These are phyloP conservation scores for Tuber umbilicatum DNA, from an alignment of 495 filamentous ascomycete species.

Conservation along the genomic window DNA sequence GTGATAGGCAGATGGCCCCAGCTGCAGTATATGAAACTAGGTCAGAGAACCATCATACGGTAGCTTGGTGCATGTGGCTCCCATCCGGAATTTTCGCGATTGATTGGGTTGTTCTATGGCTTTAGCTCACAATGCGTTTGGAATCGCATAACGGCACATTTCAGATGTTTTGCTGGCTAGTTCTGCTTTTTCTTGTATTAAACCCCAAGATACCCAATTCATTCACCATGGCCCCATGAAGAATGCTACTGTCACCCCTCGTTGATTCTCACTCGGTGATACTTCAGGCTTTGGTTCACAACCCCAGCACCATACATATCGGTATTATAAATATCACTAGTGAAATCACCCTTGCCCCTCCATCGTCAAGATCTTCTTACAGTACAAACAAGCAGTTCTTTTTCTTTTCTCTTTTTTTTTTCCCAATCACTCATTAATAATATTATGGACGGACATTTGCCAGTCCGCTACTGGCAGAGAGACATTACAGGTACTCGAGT, in stretches of 20 bases:
- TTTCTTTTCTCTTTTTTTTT: background rate
- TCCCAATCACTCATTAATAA: background rate
- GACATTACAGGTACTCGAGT: no score
- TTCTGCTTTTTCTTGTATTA: background rate
- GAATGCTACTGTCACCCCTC: background rate
- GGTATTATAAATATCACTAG: no score
- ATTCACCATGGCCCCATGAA: background rate
- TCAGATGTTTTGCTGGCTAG: background rate
- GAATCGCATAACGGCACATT: background rate
- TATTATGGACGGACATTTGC: background rate
- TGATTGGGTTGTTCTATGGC: background rate
- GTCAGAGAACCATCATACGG: background rate
- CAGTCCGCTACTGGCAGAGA: background rate
- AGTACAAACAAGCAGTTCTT: background rate
- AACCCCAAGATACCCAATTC: background rate
- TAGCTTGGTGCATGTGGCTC: background rate
- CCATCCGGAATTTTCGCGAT: background rate
- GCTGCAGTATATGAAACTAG: background rate
- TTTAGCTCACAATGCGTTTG: background rate
- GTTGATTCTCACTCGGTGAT: background rate
- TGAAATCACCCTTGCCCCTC: background rate
- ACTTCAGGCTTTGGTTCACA: no score
- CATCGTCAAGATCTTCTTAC: background rate
- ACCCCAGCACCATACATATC: background rate
- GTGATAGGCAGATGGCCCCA: background rate